Conservation (phyloP, 345 rosid genomes). For the Mercurialis annua region DNA sequence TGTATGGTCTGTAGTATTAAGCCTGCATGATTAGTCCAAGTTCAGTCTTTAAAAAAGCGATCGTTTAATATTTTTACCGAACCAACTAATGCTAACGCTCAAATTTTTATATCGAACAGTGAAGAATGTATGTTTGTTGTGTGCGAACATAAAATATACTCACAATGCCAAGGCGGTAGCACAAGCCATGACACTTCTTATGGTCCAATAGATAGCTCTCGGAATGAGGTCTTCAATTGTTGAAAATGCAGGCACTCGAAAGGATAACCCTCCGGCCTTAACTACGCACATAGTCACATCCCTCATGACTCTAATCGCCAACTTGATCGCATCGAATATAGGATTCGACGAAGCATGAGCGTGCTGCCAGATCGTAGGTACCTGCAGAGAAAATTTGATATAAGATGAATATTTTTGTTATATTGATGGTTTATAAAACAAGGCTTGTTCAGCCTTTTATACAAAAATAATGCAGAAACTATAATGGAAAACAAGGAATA, state of each 20-base stretch:
- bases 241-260: slow-evolving; percentile 39
- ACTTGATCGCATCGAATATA: slow-evolving; percentile 46
- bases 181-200: slow-evolving; percentile 57
- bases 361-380: slow-evolving; percentile 44
- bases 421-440: too few relatives aligned
- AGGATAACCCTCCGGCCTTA: slow-evolving; percentile 49
- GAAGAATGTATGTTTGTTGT: too few relatives aligned
- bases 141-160: too few relatives aligned
- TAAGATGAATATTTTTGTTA: too few relatives aligned
- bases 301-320: slow-evolving; percentile 47
- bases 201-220: slow-evolving; percentile 64
- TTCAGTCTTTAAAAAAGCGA: too few relatives aligned
- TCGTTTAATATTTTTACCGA: too few relatives aligned
- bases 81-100: too few relatives aligned
- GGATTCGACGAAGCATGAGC: slow-evolving; percentile 37
- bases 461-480: too few relatives aligned
- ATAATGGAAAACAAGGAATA: too few relatives aligned
- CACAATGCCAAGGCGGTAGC: slow-evolving; percentile 27
- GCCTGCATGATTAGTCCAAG: slow-evolving; percentile 21
- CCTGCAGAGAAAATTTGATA: too few relatives aligned
- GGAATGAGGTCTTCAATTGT: slow-evolving; percentile 45
- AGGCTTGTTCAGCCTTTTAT: too few relatives aligned
- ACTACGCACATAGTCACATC: slow-evolving; percentile 52
- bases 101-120: too few relatives aligned
- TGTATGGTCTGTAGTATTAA: slow-evolving; percentile 42